A percentile compares a stretch with the other conserved stretches of the same genome.
phyloP scores from a whole-genome alignment of 257 asterid genomes.

The Solanum pimpinellifolium region DNA sequence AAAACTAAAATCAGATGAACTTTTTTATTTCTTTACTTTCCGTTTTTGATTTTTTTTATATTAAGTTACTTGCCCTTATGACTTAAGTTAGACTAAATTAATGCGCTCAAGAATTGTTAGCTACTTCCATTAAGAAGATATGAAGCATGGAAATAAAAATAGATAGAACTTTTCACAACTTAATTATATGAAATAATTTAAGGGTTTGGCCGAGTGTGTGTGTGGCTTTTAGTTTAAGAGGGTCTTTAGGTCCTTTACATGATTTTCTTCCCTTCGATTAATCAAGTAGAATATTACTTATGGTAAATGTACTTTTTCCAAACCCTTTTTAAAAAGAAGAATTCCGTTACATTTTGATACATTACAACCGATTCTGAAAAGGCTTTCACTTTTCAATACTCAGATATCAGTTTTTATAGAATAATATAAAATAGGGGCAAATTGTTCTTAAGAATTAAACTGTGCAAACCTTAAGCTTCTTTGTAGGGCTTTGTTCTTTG shows the following conservation, averaged over 20 bases:
- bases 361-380: neutral
- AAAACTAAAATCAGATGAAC: neutral
- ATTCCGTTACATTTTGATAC: neutral
- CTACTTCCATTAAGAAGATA: neutral
- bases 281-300: neutral
- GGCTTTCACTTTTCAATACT: neutral
- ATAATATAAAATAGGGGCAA: neutral
- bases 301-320: neutral
- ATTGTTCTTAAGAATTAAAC: neutral
- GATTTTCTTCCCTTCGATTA: neutral
- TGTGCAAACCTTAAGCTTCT: neutral
- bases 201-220: neutral
- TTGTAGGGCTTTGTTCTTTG: neutral
- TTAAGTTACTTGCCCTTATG: neutral
- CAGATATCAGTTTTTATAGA: neutral
- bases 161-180: neutral
- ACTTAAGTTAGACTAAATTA: neutral
- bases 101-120: neutral
- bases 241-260: neutral
- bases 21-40: neutral
- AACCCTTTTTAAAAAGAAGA: neutral
- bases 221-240: neutral
- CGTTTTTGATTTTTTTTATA: neutral
- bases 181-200: neutral
- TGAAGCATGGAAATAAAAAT: neutral